A percentile compares a stretch with the other conserved stretches of the same genome.
Conservation (phyloP, 805 yeast species). For the Zygotorulaspora sp. region DNA sequence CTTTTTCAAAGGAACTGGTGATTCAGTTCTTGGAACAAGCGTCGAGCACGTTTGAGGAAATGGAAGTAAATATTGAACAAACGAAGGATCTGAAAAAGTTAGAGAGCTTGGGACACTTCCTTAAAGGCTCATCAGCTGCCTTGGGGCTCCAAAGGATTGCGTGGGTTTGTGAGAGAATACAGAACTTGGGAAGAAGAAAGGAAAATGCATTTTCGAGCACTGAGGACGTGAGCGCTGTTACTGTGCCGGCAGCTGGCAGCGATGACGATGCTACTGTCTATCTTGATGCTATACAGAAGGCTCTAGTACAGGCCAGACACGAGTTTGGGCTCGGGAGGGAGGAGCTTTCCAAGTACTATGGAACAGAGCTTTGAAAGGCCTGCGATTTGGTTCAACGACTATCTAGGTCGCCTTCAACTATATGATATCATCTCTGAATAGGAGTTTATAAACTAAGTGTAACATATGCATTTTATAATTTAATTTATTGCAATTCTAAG, state of each 20-base stretch:
- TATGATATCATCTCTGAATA: neutral
- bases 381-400: neutral
- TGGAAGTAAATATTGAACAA: conserved; percentile 44
- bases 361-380: conserved; percentile 26
- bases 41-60: conserved; percentile 65
- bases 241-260: conserved; percentile 29
- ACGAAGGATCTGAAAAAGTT: conserved; percentile 50
- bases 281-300: conserved; percentile 42
- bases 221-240: conserved; percentile 9
- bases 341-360: conserved; percentile 47
- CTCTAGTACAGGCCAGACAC: conserved; percentile 44
- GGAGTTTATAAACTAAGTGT: conserved; percentile 7
- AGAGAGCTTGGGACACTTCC: conserved; percentile 80
- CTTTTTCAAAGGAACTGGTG: conserved; percentile 73
- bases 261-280: conserved; percentile 39
- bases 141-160: conserved; percentile 80
- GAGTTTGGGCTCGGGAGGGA: conserved; percentile 44
- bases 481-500: neutral
- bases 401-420: conserved; percentile 2
- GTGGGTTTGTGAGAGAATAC: conserved; percentile 87
- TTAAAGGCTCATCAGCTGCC: conserved; percentile 94
- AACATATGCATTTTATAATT: conserved; percentile 11
- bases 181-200: conserved; percentile 64
- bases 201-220: conserved; percentile 26
- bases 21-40: conserved; percentile 89